These are phyloP conservation scores for Coniferiporia sulphurascens DNA, from an alignment of 1,284 basidiomycete species.

Conservation along the genomic window DNA sequence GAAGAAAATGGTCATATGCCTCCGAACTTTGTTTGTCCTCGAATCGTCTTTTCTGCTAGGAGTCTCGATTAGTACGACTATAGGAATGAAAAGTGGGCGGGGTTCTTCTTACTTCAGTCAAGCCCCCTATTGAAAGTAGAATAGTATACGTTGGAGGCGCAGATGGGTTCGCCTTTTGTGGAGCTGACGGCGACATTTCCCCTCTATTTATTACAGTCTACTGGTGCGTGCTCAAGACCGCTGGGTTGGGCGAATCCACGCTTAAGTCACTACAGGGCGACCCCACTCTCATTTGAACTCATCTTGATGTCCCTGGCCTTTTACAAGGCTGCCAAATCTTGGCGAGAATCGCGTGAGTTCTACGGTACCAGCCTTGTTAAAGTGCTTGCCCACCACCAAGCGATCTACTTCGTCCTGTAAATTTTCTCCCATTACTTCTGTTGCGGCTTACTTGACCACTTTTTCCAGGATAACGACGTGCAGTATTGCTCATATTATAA, in stretches of 20 bases:
- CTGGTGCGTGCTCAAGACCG: neutral
- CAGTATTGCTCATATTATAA: neutral
- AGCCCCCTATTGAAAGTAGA: too few relatives aligned
- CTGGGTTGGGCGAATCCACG: too few relatives aligned
- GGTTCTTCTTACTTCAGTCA: too few relatives aligned
- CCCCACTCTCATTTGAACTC: neutral
- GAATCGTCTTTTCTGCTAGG: neutral
- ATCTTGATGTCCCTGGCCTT: slow-evolving; percentile 1
- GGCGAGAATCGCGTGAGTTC: neutral
- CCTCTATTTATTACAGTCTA: neutral
- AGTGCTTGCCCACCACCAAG: neutral
- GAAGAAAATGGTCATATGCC: neutral
- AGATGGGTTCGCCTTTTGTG: neutral
- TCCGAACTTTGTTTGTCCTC: neutral
- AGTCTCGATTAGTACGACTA: neutral
- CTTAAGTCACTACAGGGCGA: neutral
- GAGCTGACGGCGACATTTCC: neutral
- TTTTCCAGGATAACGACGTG: neutral
- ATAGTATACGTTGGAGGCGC: neutral
- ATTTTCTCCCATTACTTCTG: neutral
- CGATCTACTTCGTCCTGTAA: slow-evolving; percentile 1
- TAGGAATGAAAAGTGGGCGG: neutral
- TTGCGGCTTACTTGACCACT: neutral
- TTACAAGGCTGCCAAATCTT: neutral
- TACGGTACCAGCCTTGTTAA: neutral